Percentiles rank a stretch among this genome's conserved stretches.
These are phyloP conservation scores for Aspergillaceae sp. DNA, from an alignment of 2,329 filamentous ascomycete species.

Conservation along the genomic window DNA sequence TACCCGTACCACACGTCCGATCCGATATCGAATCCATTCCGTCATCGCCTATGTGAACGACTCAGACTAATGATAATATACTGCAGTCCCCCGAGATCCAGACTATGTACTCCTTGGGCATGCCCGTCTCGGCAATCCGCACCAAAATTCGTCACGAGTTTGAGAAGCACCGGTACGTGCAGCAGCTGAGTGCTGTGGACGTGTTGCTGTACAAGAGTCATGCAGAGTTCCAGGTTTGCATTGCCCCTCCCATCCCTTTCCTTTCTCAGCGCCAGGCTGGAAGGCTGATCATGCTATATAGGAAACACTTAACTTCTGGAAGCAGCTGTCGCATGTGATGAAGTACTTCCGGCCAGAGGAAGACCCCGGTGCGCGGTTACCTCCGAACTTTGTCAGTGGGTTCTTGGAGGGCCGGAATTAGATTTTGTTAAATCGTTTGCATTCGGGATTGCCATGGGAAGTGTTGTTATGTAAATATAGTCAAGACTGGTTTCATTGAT, in stretches of 20 bases:
- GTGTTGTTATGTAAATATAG: slow-evolving; percentile 30
- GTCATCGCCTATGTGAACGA: neutral
- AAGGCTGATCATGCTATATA: slow-evolving; percentile 27
- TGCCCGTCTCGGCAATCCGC: slow-evolving; percentile 78
- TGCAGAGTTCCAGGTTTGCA: slow-evolving; percentile 78
- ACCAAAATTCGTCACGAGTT: slow-evolving; percentile 96
- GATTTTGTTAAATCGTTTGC: slow-evolving; percentile 15
- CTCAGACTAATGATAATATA: slow-evolving; percentile 6
- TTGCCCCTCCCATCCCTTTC: no score
- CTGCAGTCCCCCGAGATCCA: slow-evolving; percentile 88
- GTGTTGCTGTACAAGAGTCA: slow-evolving; percentile 85
- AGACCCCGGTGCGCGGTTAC: slow-evolving; percentile 66
- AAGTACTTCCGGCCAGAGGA: slow-evolving; percentile 91
- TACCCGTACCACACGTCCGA: no score
- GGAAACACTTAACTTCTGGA: slow-evolving; percentile 99
- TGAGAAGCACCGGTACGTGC: slow-evolving; percentile 87
- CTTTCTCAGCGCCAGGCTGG: no score
- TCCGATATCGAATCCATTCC: neutral
- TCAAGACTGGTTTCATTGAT: slow-evolving; percentile 19
- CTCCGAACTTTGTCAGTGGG: slow-evolving; percentile 82
- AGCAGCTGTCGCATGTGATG: slow-evolving; percentile 90
- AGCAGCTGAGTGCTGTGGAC: slow-evolving; percentile 79
- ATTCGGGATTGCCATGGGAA: slow-evolving; percentile 14
- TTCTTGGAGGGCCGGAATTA: slow-evolving; percentile 76
- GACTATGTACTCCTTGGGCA: slow-evolving; percentile 88